Evolutionary conservation across 2,329 filamentous ascomycete species (phyloP).

Genomic region (Venturia pyrina): DNA sequence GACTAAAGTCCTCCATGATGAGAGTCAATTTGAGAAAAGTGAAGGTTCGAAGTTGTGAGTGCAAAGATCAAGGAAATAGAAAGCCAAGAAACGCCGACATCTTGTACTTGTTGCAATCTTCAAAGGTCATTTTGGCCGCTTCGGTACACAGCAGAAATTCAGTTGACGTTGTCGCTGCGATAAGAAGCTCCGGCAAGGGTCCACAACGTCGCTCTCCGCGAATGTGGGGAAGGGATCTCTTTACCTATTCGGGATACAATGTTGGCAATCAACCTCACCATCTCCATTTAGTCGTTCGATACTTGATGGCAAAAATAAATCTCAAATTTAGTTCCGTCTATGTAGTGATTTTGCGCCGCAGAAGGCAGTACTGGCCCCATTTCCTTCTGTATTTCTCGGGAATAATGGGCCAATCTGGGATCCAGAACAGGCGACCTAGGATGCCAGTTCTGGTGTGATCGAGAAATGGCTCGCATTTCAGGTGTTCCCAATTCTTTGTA

Average conservation of each 20-base stretch:
- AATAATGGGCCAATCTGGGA: slow-evolving; percentile 61
- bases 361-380: slow-evolving; percentile 83
- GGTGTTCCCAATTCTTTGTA: slow-evolving; percentile 61
- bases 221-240: slow-evolving; percentile 1
- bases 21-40: neutral
- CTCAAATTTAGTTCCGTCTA: neutral
- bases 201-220: neutral
- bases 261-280: neutral
- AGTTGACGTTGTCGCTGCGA: neutral
- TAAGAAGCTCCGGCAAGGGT: slow-evolving; percentile 1
- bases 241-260: slow-evolving; percentile 7
- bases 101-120: neutral
- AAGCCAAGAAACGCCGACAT: neutral
- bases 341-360: slow-evolving; percentile 43
- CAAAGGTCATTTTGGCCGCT: slow-evolving; percentile 5
- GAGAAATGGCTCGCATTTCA: slow-evolving; percentile 70
- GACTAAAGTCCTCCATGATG: slow-evolving; percentile 17
- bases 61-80: neutral
- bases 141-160: neutral
- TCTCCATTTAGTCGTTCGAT: neutral
- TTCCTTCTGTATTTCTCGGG: slow-evolving; percentile 60
- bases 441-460: slow-evolving; percentile 66
- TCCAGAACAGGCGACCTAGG: slow-evolving; percentile 68
- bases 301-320: neutral
- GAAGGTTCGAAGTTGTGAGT: neutral